Conservation (phyloP, 164 flowering plant genomes). For the Nymphaea thermarum region DNA sequence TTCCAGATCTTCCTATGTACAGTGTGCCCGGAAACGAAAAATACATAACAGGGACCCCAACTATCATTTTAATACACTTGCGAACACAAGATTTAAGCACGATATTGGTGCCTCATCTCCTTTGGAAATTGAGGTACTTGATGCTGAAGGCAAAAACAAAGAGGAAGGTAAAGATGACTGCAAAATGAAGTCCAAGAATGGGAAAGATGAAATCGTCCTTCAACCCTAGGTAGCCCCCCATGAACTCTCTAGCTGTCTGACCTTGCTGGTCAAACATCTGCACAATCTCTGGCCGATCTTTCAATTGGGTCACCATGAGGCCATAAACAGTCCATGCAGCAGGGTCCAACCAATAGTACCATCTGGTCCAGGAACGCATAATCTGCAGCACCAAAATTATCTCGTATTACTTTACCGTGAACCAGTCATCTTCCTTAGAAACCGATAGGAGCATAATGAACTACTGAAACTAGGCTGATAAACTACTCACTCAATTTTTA, state of each 20-base stretch:
- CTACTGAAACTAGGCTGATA: background rate
- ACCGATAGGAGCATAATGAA: background rate
- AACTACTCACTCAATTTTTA: background rate
- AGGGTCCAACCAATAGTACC: constrained; percentile 5
- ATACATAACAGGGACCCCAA: no score
- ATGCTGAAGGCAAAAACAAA: constrained; percentile 1
- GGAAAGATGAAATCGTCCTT: background rate
- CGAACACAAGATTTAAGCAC: no score
- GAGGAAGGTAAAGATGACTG: background rate
- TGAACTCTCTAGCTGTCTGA: constrained; percentile 1
- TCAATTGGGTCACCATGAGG: constrained; percentile 1
- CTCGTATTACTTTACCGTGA: no score
- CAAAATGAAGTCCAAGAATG: background rate
- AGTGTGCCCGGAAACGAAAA: no score
- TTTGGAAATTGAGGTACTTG: constrained; percentile 7
- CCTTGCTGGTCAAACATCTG: background rate
- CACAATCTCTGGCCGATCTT: background rate
- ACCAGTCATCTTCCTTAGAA: background rate
- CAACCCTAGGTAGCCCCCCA: constrained; percentile 1
- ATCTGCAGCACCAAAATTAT: background rate
- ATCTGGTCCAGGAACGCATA: constrained; percentile 7
- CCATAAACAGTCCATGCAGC: constrained; percentile 8
- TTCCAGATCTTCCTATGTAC: no score
- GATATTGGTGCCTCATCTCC: constrained; percentile 3
- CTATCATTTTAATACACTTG: no score